These are phyloP conservation scores for Acacia concinna DNA, from an alignment of 331 rosid genomes.

Conservation along the genomic window DNA sequence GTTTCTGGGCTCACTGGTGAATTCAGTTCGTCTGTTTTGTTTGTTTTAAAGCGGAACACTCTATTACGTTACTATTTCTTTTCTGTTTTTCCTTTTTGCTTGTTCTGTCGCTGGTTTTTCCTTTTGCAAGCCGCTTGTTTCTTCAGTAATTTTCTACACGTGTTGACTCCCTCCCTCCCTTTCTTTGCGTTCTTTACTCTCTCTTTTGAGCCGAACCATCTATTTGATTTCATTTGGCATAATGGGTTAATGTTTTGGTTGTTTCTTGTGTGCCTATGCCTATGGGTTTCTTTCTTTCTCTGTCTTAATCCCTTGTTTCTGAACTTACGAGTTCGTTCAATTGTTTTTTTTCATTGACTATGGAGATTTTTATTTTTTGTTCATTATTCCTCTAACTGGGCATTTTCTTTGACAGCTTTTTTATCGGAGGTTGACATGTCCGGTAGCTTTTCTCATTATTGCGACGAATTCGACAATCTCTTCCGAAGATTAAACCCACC, in stretches of 20 bases:
- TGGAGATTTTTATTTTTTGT: background rate
- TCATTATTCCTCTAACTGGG: background rate
- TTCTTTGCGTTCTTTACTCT: background rate
- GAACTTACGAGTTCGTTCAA: background rate
- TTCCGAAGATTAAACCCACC: slow-evolving; percentile 70
- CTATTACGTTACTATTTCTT: background rate
- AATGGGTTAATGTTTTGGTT: background rate
- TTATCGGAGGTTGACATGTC: background rate
- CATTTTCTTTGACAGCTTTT: background rate
- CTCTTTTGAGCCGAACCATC: background rate
- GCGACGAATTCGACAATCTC: slow-evolving; percentile 18
- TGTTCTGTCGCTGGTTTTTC: background rate
- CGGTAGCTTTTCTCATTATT: background rate
- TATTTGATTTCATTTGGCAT: background rate
- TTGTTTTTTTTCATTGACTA: background rate
- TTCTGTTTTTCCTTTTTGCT: background rate
- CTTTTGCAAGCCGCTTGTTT: background rate
- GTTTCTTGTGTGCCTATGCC: background rate
- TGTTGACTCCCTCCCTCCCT: background rate
- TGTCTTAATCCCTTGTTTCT: background rate
- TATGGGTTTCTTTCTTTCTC: background rate
- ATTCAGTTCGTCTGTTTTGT: background rate
- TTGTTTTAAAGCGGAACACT: background rate
- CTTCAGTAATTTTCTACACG: background rate
- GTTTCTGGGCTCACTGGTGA: background rate